Conservation (phyloP, 2,329 filamentous ascomycete species). For the Setomelanomma holmii region DNA sequence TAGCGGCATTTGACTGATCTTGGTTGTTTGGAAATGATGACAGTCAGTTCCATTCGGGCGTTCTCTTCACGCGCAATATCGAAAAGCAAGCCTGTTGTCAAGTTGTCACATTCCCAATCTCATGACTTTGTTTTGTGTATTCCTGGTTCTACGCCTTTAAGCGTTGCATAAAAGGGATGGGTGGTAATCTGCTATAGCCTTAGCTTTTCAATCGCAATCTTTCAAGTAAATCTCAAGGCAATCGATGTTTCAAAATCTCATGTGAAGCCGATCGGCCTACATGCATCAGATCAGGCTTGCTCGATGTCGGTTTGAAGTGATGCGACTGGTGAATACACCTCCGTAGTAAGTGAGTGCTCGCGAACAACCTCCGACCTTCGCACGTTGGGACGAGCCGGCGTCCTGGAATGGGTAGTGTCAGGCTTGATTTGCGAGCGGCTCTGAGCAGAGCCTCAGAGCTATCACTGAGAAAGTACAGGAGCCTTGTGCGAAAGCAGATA, state of each 20-base stretch:
- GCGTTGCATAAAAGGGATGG: constrained; percentile 13
- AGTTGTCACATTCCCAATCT: constrained; percentile 3
- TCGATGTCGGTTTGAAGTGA: too few relatives aligned
- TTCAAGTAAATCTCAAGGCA: too few relatives aligned
- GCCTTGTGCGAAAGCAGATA: not conserved
- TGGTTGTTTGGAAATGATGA: constrained; percentile 7
- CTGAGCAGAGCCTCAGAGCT: not conserved
- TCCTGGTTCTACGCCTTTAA: not conserved
- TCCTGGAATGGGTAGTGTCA: too few relatives aligned
- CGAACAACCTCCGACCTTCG: too few relatives aligned
- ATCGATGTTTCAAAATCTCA: too few relatives aligned
- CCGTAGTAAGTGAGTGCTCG: too few relatives aligned
- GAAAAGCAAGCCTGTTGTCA: constrained; percentile 22
- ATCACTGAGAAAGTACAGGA: too few relatives aligned
- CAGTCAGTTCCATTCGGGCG: constrained; percentile 6
- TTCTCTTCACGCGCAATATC: constrained; percentile 18
- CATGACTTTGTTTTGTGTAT: constrained; percentile 5
- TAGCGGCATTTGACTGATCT: constrained; percentile 27
- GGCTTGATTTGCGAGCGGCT: not conserved
- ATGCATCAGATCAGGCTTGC: too few relatives aligned
- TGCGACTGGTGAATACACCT: too few relatives aligned
- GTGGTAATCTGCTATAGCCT: constrained; percentile 10
- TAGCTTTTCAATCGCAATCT: not conserved
- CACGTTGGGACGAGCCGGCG: too few relatives aligned
- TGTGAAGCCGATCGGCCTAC: too few relatives aligned